Conservation (phyloP, 768 basidiomycete species). For the Ramaria rubella region DNA sequence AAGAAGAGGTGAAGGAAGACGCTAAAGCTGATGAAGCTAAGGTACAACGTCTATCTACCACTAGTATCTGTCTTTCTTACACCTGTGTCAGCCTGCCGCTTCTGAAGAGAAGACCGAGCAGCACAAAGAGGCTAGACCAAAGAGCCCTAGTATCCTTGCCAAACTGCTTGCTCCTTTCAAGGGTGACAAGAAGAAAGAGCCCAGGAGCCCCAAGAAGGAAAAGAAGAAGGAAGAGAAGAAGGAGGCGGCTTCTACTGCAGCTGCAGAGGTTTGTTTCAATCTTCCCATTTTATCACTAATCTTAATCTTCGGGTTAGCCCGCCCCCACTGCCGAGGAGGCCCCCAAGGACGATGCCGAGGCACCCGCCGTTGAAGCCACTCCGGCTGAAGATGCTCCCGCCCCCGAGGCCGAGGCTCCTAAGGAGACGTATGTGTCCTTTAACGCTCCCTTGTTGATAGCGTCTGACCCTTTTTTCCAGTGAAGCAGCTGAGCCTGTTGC, state of each 20-base stretch:
- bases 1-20: conserved; percentile 37
- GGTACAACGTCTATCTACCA: conserved; percentile 15
- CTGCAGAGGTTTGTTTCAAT: conserved; percentile 10
- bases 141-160: conserved; percentile 69
- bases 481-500: too few species aligned
- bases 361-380: conserved; percentile 30
- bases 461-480: neutral
- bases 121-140: conserved; percentile 67
- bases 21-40: conserved; percentile 9
- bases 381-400: conserved; percentile 21
- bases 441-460: neutral
- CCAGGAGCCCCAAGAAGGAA: conserved; percentile 45
- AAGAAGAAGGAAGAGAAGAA: conserved; percentile 75
- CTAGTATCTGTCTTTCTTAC: neutral
- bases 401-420: conserved; percentile 46
- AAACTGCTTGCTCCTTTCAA: conserved; percentile 81
- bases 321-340: conserved; percentile 33
- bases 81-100: conserved; percentile 32
- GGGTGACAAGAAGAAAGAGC: conserved; percentile 37
- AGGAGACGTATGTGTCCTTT: conserved; percentile 55
- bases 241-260: conserved; percentile 31
- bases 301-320: conserved; percentile 21
- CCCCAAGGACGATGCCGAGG: conserved; percentile 36
- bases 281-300: too few species aligned
- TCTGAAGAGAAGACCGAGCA: conserved; percentile 35